Percentiles rank a stretch among this genome's conserved stretches.
These are phyloP conservation scores for Trichoderma sp. DNA, from an alignment of 2,329 filamentous ascomycete genomes.

Conservation along the genomic window DNA sequence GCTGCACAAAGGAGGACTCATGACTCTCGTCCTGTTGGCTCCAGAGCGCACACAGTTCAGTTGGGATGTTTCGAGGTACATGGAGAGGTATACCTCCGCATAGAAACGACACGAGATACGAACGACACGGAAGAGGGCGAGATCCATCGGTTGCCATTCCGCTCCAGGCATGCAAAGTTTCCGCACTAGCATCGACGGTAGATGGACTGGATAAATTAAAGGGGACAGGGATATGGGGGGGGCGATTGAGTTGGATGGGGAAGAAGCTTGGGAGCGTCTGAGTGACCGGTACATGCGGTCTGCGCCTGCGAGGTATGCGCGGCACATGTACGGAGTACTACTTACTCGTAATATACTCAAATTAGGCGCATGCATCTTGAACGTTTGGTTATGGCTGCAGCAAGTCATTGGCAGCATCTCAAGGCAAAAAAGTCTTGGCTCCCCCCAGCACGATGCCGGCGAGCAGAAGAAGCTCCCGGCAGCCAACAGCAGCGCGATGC, in stretches of 20 bases:
- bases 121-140: not conserved
- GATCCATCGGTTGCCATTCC: conserved; percentile 9
- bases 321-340: not conserved
- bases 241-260: conserved; percentile 2
- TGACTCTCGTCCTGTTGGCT: conserved; percentile 9
- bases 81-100: conserved; percentile 2
- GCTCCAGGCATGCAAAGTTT: conserved; percentile 8
- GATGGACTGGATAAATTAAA: conserved; percentile 16
- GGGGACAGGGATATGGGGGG: conserved; percentile 3
- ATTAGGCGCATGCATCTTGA: not conserved
- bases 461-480: not conserved
- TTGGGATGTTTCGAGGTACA: not conserved
- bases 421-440: not conserved
- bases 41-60: not conserved
- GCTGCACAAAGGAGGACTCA: not conserved
- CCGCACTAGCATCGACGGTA: conserved; percentile 18
- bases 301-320: not conserved
- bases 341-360: not conserved
- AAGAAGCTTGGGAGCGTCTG: not conserved
- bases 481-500: too few relatives aligned
- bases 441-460: not conserved
- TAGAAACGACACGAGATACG: conserved; percentile 1
- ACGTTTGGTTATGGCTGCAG: not conserved
- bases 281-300: not conserved
- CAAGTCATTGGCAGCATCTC: not conserved